Evolutionary conservation across 805 yeast species (phyloP).

Genomic region (Saturnispora besseyi): DNA sequence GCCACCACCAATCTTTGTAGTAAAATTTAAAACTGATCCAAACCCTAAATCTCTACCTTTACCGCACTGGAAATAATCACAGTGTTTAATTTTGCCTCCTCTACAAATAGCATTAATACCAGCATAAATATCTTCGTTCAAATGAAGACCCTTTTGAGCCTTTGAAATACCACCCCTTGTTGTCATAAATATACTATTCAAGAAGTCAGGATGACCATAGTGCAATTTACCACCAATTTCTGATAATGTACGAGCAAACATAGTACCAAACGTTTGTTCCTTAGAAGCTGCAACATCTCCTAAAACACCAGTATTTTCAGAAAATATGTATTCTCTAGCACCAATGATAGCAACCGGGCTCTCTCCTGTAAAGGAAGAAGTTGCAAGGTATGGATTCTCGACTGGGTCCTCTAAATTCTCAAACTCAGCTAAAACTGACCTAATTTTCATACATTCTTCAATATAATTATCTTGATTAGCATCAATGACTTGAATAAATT

Average conservation of each 20-base stretch:
- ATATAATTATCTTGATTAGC: slow-evolving; percentile 94
- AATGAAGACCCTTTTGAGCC: slow-evolving; percentile 87
- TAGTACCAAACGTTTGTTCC: slow-evolving; percentile 93
- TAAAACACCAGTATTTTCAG: slow-evolving; percentile 83
- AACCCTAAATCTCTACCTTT: slow-evolving; percentile 95
- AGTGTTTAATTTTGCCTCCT: slow-evolving; percentile 91
- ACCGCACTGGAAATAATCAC: slow-evolving; percentile 95
- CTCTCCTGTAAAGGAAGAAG: slow-evolving; percentile 33
- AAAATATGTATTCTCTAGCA: slow-evolving; percentile 89
- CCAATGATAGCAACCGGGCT: slow-evolving; percentile 86
- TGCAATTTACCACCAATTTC: slow-evolving; percentile 92
- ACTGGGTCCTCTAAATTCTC: slow-evolving; percentile 54
- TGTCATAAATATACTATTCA: slow-evolving; percentile 84
- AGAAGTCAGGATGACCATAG: slow-evolving; percentile 94
- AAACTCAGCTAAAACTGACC: slow-evolving; percentile 83
- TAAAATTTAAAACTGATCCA: slow-evolving; percentile 84
- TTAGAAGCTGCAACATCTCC: slow-evolving; percentile 98
- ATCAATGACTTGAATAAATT: slow-evolving; percentile 88
- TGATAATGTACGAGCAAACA: slow-evolving; percentile 87
- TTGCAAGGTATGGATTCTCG: slow-evolving; percentile 46
- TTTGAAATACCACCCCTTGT: slow-evolving; percentile 94
- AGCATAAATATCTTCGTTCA: slow-evolving; percentile 93
- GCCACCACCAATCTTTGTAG: slow-evolving; percentile 94
- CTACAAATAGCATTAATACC: slow-evolving; percentile 86
- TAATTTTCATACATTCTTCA: slow-evolving; percentile 87